Percentiles rank a stretch among this genome's conserved stretches.
Evolutionary conservation across 495 filamentous ascomycete genomes (phyloP).

Genomic region (Emericellopsis terricola): DNA sequence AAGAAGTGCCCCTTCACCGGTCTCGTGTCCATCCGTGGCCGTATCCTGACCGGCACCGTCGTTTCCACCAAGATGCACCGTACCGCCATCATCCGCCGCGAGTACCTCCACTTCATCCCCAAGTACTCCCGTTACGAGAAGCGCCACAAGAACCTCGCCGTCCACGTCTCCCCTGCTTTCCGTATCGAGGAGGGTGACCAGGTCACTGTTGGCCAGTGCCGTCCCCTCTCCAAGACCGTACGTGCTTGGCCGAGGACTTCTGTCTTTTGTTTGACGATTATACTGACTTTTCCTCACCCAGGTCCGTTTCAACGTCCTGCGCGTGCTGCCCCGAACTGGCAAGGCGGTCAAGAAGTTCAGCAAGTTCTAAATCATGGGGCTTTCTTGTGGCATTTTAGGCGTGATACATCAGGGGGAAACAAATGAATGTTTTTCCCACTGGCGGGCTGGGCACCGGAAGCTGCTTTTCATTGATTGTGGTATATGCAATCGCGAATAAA

Average conservation of each 20-base stretch:
- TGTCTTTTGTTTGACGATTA: not conserved
- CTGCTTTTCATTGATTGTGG: conserved; percentile 2
- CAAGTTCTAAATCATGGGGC: conserved; percentile 66
- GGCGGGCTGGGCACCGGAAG: conserved; percentile 1
- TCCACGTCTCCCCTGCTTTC: conserved; percentile 98
- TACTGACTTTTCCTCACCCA: conserved; percentile 18
- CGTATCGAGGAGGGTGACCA: conserved; percentile 98
- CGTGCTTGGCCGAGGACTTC: conserved; percentile 15
- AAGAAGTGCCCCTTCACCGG: conserved; percentile 99
- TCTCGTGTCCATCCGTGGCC: conserved; percentile 93
- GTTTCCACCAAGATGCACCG: conserved; percentile 99
- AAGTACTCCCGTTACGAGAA: conserved; percentile 99
- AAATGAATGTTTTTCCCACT: not conserved
- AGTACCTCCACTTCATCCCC: conserved; percentile 98
- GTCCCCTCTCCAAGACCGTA: conserved; percentile 97
- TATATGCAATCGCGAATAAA: conserved; percentile 5
- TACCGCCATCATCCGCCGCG: conserved; percentile 96
- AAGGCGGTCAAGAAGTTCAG: conserved; percentile 93
- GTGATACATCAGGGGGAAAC: conserved; percentile 10
- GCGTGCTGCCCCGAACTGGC: conserved; percentile 87
- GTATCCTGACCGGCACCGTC: conserved; percentile 97
- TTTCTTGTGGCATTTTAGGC: conserved; percentile 32
- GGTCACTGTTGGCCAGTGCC: conserved; percentile 97
- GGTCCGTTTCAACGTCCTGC: conserved; percentile 98
- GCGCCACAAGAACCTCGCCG: conserved; percentile 98